phyloP scores from a whole-genome alignment of 2,329 filamentous ascomycete species.

The Anthostomella pinea region DNA sequence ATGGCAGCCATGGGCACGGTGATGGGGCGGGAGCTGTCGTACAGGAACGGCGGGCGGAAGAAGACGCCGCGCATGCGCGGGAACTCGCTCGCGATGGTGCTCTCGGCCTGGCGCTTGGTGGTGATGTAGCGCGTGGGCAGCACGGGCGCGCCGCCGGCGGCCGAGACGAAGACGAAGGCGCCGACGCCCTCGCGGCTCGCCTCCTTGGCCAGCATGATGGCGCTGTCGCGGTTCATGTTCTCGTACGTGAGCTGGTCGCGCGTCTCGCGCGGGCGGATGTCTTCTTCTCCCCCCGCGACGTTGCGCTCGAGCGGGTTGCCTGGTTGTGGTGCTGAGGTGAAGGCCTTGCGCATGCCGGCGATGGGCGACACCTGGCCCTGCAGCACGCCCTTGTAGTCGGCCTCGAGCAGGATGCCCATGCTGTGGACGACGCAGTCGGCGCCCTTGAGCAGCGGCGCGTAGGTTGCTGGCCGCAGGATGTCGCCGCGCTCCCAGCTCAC shows the following conservation, averaged over 20 bases:
- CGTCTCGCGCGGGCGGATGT: conserved; percentile 62
- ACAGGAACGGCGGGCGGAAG: conserved; percentile 82
- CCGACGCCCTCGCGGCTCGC: conserved; percentile 61
- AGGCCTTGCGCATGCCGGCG: conserved; percentile 73
- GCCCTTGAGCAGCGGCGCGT: conserved; percentile 69
- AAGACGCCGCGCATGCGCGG: conserved; percentile 77
- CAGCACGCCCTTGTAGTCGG: conserved; percentile 93
- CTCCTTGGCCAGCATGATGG: conserved; percentile 78
- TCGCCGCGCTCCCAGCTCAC: conserved; percentile 89
- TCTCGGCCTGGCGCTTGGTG: conserved; percentile 90
- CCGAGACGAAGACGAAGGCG: conserved; percentile 85
- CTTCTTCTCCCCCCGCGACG: conserved; percentile 44
- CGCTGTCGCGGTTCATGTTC: conserved; percentile 91
- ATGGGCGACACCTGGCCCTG: conserved; percentile 81
- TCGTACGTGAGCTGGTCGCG: conserved; percentile 89
- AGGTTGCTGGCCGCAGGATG: conserved; percentile 78
- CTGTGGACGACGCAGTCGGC: conserved; percentile 88
- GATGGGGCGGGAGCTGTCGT: conserved; percentile 75
- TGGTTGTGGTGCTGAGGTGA: conserved; percentile 62
- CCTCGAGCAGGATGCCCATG: conserved; percentile 94
- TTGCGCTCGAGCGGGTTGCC: conserved; percentile 65
- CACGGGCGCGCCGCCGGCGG: conserved; percentile 79
- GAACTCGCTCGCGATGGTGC: conserved; percentile 68
- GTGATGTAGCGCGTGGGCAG: conserved; percentile 82
- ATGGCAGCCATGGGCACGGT: conserved; percentile 82